Evolutionary conservation across 495 filamentous ascomycete genomes (phyloP).

Genomic region (Jackrogersella multiformis): DNA sequence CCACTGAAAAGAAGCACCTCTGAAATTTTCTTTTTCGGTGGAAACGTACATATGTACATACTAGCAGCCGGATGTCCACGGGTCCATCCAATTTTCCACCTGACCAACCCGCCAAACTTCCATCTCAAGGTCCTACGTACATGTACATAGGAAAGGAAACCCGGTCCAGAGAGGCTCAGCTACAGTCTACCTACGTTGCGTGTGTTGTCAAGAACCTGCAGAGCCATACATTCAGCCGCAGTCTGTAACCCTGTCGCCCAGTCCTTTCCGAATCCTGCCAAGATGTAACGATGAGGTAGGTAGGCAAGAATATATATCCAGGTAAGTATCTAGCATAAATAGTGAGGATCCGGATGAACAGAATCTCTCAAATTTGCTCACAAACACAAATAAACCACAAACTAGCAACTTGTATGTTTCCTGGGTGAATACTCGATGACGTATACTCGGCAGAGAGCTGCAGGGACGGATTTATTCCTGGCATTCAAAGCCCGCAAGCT

Average conservation of each 20-base stretch:
- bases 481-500: constrained; percentile 19
- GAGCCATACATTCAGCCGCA: constrained; percentile 10
- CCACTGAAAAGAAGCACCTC: constrained; percentile 12
- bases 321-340: neutral
- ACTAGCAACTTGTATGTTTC: neutral
- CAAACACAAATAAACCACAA: neutral
- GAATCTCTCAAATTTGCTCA: neutral
- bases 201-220: constrained; percentile 2
- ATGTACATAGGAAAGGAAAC: neutral
- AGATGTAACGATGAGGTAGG: neutral
- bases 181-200: neutral
- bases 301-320: neutral
- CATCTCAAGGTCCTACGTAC: neutral
- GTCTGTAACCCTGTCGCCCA: neutral
- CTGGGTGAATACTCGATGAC: constrained; percentile 23
- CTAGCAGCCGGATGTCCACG: neutral
- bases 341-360: neutral
- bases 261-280: neutral
- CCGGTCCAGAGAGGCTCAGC: constrained; percentile 14
- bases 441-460: constrained; percentile 26
- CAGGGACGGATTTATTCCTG: constrained; percentile 16
- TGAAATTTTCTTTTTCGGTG: neutral
- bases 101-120: neutral
- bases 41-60: neutral
- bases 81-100: no score